phyloP scores from a whole-genome alignment of 2,329 filamentous ascomycete genomes.

The Ophiosphaerella narmari region DNA sequence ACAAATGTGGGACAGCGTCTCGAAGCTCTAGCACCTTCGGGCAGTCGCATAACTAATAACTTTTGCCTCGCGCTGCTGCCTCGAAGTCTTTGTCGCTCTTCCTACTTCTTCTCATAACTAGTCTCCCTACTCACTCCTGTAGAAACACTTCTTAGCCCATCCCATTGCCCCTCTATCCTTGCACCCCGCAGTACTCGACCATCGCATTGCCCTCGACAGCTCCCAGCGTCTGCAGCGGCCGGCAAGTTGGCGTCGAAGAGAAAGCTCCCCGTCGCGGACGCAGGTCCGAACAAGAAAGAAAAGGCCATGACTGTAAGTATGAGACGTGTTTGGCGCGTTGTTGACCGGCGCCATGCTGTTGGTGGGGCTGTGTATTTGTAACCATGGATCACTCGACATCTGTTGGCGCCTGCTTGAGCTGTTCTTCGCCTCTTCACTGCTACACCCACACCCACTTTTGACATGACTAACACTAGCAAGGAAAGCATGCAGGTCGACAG shows the following conservation, averaged over 20 bases:
- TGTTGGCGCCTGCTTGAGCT: conserved; percentile 8
- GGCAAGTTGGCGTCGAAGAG: conserved; percentile 48
- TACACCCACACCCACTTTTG: not conserved
- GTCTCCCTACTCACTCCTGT: not conserved
- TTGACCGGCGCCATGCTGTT: conserved; percentile 8
- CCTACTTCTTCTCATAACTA: not conserved
- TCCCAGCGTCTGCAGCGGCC: conserved; percentile 29
- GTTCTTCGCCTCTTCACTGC: not conserved
- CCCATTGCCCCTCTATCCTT: conserved; percentile 18
- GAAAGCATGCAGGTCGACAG: conserved; percentile 68
- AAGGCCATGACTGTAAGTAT: conserved; percentile 46
- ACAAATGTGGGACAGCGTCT: conserved; percentile 16
- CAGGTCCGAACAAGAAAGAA: conserved; percentile 45
- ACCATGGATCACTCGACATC: conserved; percentile 14
- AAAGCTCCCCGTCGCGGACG: conserved; percentile 45
- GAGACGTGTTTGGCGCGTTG: conserved; percentile 4
- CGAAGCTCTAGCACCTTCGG: conserved; percentile 30
- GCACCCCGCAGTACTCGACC: conserved; percentile 6
- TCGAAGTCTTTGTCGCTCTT: not conserved
- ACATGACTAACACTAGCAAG: conserved; percentile 36
- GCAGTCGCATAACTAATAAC: conserved; percentile 20
- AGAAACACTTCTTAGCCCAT: not conserved
- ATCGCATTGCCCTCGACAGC: conserved; percentile 28
- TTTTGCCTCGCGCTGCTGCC: conserved; percentile 14
- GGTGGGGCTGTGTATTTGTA: conserved; percentile 35